phyloP scores from a whole-genome alignment of 2,329 filamentous ascomycete genomes.

The Bertia moriformis region DNA sequence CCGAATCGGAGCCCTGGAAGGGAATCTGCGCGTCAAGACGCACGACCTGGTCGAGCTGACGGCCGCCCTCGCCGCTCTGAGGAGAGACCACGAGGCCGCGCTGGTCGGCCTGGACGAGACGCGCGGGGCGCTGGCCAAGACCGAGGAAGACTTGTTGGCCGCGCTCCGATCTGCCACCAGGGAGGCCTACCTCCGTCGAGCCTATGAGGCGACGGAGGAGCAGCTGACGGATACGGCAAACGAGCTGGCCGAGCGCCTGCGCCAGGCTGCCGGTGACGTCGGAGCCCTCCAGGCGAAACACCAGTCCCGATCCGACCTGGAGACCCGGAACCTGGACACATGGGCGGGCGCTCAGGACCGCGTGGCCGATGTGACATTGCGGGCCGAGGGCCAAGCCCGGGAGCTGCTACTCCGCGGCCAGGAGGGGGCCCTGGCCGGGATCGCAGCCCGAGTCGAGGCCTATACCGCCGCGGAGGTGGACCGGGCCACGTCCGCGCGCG shows the following conservation, averaged over 20 bases:
- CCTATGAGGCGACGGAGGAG: constrained; percentile 73
- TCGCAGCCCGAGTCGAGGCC: constrained; percentile 58
- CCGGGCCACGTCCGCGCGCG: constrained; percentile 55
- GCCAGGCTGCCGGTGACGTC: constrained; percentile 67
- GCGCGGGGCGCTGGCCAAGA: constrained; percentile 69
- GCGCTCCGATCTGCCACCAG: constrained; percentile 66
- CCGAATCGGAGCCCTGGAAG: constrained; percentile 82
- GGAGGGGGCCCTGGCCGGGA: constrained; percentile 47
- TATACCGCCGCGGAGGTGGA: constrained; percentile 66
- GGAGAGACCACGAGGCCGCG: constrained; percentile 75
- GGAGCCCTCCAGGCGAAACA: constrained; percentile 74
- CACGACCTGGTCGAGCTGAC: constrained; percentile 81
- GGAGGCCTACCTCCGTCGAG: constrained; percentile 65
- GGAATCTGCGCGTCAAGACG: constrained; percentile 79
- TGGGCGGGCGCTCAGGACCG: constrained; percentile 70
- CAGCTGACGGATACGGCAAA: constrained; percentile 60
- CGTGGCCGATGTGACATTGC: constrained; percentile 60
- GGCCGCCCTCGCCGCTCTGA: constrained; percentile 72
- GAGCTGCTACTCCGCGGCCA: constrained; percentile 61
- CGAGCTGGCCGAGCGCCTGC: constrained; percentile 64
- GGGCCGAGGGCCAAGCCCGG: constrained; percentile 66
- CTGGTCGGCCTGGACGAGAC: constrained; percentile 62
- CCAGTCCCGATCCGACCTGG: constrained; percentile 69
- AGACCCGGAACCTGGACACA: constrained; percentile 60
- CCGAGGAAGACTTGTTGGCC: constrained; percentile 66